Base-by-base conservation (phyloP, 2,329 filamentous ascomycete genomes). In the Beauveria australis region DNA sequence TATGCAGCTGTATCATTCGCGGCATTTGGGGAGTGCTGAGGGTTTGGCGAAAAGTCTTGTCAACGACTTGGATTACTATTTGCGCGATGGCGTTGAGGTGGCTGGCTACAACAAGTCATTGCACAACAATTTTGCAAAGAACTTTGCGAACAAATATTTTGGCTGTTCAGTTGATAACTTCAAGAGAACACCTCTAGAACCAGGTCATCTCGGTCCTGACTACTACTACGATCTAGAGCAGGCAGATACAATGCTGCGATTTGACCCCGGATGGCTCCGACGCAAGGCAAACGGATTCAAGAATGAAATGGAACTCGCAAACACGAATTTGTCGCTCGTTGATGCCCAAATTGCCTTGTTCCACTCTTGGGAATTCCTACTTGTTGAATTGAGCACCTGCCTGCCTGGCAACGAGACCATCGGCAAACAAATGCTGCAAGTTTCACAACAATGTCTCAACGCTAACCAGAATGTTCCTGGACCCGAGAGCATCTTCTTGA, bases 281-380 rank as follows among this genome's bases (percentile, higher is more conserved):
- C 79, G 78, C 65, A 81, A 77, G 66, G 81, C 84, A 59, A 83
- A 88, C 67, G 92, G 92, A 0, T 96, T 96, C 74, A 82, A 83
- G 63, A 82, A 84, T 53, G 94, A 99, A 71, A 88, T 99, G 74
- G 84, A 87, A 68, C 86, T 86, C 63, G 94, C 93, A 47, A 99
- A 99, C 72, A 78, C 89, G 64, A 97, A 99, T 72, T 73, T 99
- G 57, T 96, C 92, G 26, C 79, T 96, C 40, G 91, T 99, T 40
- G 92, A 97, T 72, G 90, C 93, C 26, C 92, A 99, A 76, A 87
- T 94, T 65, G 83, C 86, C 48, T 83, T 99, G 19, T 88, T 97
- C 64, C 86, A 91, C 67, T 89, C 91, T 60, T 97, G 93, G 91
- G 92, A 95, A 71, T 87, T 91, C 62, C 80, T 99, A 9, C 84